phyloP scores from a whole-genome alignment of 2,329 filamentous ascomycete species.

The Trichoderma arundinaceum region DNA sequence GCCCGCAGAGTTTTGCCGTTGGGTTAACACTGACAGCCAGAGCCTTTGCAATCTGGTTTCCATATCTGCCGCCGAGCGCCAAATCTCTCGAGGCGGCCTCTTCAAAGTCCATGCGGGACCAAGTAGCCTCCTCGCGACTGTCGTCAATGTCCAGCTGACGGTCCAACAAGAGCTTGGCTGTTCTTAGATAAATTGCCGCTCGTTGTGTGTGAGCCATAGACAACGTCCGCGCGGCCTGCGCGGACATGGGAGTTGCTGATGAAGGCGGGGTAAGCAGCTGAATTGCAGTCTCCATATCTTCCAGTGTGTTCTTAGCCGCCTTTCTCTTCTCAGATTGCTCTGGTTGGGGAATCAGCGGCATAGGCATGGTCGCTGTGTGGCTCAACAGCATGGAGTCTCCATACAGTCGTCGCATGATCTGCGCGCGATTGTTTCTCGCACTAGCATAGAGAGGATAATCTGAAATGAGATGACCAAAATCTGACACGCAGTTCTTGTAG shows the following conservation, averaged over 20 bases:
- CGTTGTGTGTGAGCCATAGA: constrained; percentile 75
- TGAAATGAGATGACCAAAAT: constrained; percentile 62
- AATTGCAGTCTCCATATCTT: constrained; percentile 65
- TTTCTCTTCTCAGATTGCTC: constrained; percentile 46
- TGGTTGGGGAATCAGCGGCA: constrained; percentile 50
- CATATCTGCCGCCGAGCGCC: constrained; percentile 67
- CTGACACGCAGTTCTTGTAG: constrained; percentile 55
- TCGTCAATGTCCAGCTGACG: constrained; percentile 49
- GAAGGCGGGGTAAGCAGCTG: constrained; percentile 61
- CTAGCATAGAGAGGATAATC: constrained; percentile 71
- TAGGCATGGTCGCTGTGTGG: constrained; percentile 45
- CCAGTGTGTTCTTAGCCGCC: constrained; percentile 51
- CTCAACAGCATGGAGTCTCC: constrained; percentile 63
- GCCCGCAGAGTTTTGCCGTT: constrained; percentile 71
- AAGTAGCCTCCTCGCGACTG: constrained; percentile 52
- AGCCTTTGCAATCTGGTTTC: constrained; percentile 68
- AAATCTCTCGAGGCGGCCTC: constrained; percentile 67
- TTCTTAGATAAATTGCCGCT: constrained; percentile 66
- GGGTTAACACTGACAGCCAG: constrained; percentile 70
- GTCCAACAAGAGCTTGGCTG: constrained; percentile 55
- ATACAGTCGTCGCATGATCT: constrained; percentile 66
- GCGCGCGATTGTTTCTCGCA: constrained; percentile 75
- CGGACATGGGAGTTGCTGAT: constrained; percentile 61
- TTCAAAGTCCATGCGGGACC: constrained; percentile 63
- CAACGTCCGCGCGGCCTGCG: constrained; percentile 68